Base-by-base conservation (phyloP, 2,329 filamentous ascomycete species). In the Trichoderma asperellum region DNA sequence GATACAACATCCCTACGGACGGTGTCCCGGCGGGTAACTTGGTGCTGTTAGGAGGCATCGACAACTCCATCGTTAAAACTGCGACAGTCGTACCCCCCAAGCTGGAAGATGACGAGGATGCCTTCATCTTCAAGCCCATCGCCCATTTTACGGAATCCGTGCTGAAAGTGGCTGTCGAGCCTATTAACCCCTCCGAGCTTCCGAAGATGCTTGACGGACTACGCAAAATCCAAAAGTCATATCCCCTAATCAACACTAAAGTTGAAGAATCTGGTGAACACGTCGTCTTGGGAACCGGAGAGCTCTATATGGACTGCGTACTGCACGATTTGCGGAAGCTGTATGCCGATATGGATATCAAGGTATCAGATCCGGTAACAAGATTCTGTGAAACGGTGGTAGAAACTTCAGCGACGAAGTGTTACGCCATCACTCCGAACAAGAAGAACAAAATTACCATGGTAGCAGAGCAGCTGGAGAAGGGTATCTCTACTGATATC, bases 391-490 rank as follows among this genome's bases (percentile, higher is more conserved):
- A 99, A 82, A 99, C 96, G 0, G 95, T 97, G 32, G 94, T 97
- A 47, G 96, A 99, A 79, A 97, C 96, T 73, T 97, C 94, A 21
- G 94, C 94, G 24, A 97, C 97, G 70, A 97, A 97, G 82, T 99
- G 96, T 82, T 99, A 97, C 79, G 95, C 96, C 27, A 89, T 97
- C 74, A 98, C 96, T 2, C 96, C 96, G 2, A 99, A 99, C 83
- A 99, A 99, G 83, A 97, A 97, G 84, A 99, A 99, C 84, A 97
- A 97, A 80, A 92, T 99, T 76, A 98, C 96, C 43, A 97, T 99
- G 93, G 92, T 98, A 69, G 96, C 96, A 4, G 96, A 99, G 79
- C 95, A 96, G 40, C 84, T 99, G 16, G 96, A 99, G 74, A 92
- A 96, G 75, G 96, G 96, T 18, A 97, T 99, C 72, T 93, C 95